A percentile compares a stretch with the other conserved stretches of the same genome.
These are phyloP conservation scores for Neobulgaria alba DNA, from an alignment of 2,329 filamentous ascomycete genomes.

Conservation along the genomic window DNA sequence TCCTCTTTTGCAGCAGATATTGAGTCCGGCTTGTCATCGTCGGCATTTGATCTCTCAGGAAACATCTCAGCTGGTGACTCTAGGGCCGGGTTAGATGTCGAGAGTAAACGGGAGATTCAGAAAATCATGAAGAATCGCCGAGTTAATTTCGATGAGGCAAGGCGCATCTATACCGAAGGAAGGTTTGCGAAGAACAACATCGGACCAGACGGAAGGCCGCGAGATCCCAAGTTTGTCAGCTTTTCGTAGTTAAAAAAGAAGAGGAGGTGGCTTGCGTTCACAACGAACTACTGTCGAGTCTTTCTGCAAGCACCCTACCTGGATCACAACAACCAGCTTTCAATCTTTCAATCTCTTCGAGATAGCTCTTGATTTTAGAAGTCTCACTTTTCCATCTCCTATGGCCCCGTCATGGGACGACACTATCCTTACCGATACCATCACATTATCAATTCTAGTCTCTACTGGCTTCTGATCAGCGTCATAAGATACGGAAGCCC, in stretches of 20 bases:
- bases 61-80: slow-evolving; percentile 76
- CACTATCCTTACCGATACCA: no score
- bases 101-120: slow-evolving; percentile 72
- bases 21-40: slow-evolving; percentile 76
- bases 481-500: no score
- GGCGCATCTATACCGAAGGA: slow-evolving; percentile 77
- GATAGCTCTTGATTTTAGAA: no score
- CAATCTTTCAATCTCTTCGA: no score
- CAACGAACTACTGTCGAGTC: no score
- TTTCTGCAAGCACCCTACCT: no score
- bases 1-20: slow-evolving; percentile 74
- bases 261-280: not conserved
- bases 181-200: slow-evolving; percentile 83
- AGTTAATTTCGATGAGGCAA: slow-evolving; percentile 84
- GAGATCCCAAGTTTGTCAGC: slow-evolving; percentile 92
- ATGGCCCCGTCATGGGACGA: no score
- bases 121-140: slow-evolving; percentile 82
- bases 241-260: slow-evolving; percentile 39
- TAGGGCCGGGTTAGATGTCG: slow-evolving; percentile 71
- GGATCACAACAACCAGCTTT: no score
- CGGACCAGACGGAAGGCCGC: slow-evolving; percentile 74
- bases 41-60: slow-evolving; percentile 70
- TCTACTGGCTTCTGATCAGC: no score
- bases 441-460: no score
- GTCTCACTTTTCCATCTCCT: no score